Base-by-base conservation (phyloP, 2,329 filamentous ascomycete species). In the Amesomyces nigricolor region DNA sequence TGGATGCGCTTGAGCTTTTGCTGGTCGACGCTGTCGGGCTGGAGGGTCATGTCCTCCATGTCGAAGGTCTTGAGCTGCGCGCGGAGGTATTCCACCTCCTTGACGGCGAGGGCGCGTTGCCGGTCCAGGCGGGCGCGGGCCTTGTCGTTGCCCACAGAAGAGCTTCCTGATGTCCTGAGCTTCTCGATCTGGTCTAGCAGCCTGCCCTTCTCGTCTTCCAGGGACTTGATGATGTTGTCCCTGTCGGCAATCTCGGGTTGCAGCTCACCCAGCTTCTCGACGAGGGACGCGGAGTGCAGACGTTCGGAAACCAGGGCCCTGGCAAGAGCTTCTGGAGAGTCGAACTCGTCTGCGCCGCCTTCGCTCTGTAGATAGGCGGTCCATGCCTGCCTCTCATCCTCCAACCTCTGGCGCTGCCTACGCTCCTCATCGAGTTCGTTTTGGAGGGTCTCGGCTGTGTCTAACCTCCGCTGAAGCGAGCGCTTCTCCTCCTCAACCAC, bases 401-500 rank as follows among this genome's bases (percentile, higher is more conserved):
- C 90, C 0, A 99, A 75, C 3, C 91, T 80, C 65, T 95, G 89
- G 52, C 88, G 86, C 66, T 96, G 91, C 39, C 95, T 78, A 59
- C 88, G 82, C 17, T 87, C 82, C 67, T 96, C 92, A 9, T 82
- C 79, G 11, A 97, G 76, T 66, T 96, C 88, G 29, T 81, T 77
- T 65, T 94, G 84, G 9, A 96, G 66, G 11, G 82, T 78, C 55
- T 89, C 83, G 70, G 92, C 86, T 38, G 87, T 77, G 58, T 89
- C 84, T 1, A 99, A 70, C 66, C 85, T 89, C 32, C 85, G 83
- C 69, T 94, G 87, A 19, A 99, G 73, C 0, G 84, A 82, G 59
- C 89, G 80, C 75, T 97, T 97, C 74, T 99, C 91, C 69, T 99
- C 94, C 68, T 99, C 91, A 0, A 97, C 88, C 2, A 99, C 82